Conservation (phyloP, 768 basidiomycete genomes). For the Boletus pseudo-olivaceus region DNA sequence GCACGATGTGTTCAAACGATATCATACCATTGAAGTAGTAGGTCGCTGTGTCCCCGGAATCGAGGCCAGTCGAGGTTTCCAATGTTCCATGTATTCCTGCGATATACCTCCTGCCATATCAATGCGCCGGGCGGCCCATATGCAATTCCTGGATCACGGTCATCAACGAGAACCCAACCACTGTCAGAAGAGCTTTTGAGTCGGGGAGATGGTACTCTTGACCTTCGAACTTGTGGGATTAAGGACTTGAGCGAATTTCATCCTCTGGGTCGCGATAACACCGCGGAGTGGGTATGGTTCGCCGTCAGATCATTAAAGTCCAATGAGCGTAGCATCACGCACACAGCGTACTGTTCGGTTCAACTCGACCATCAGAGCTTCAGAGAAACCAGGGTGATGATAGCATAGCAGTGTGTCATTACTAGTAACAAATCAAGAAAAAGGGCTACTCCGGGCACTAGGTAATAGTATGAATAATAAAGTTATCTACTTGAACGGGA, state of each 20-base stretch:
- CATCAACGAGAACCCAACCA: neutral
- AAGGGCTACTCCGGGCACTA: neutral
- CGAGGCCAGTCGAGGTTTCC: slow-evolving; percentile 1
- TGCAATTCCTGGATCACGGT: slow-evolving; percentile 1
- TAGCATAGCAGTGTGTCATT: neutral
- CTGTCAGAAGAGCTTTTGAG: neutral
- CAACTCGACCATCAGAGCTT: neutral
- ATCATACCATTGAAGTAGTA: slow-evolving; percentile 1
- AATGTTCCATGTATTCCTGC: neutral
- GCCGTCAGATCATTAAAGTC: too few species aligned
- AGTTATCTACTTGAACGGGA: neutral
- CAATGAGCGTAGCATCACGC: neutral
- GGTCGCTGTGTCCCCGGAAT: neutral
- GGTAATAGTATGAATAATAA: neutral
- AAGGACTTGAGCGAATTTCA: neutral
- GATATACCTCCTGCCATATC: neutral
- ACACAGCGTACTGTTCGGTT: neutral
- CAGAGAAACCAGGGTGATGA: neutral
- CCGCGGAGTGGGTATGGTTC: neutral
- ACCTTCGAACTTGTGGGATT: too few species aligned
- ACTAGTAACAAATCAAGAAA: neutral
- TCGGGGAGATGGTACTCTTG: too few species aligned
- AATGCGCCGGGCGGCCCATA: neutral
- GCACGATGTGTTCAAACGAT: neutral
- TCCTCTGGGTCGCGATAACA: neutral